Evolutionary conservation across 2,329 filamentous ascomycete genomes (phyloP), one percentile per base, ranked within the genome.

Genomic region (Lachnellula arida): DNA sequence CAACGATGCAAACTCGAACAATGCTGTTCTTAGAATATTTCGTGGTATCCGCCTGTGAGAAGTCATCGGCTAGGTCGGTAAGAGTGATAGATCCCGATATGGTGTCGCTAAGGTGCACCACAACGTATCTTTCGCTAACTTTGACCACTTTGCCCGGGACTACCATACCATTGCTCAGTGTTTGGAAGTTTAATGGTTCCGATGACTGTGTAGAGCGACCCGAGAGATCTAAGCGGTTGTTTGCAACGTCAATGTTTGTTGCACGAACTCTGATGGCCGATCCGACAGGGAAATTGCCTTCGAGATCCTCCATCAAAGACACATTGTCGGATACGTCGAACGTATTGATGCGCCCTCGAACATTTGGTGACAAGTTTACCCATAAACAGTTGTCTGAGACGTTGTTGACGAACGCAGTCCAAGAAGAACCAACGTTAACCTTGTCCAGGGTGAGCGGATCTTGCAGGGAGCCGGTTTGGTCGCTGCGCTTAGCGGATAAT

Each of bases 391-490:
- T 85, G 28, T 89, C 81, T 22, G 82, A 82, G 59, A 93, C 79
- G 68, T 97, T 97, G 78, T 97, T 99, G 69, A 99, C 84, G 68
- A 93, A 97, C 1, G 88, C 92, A 50, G 95, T 72, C 72, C 89
- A 85, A 2, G 80, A 82, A 17, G 87, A 86, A 17, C 88, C 91
- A 50, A 83, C 75, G 65, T 87, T 78, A 59, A 99, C 75, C 57
- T 89, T 82, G 25, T 89, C 85, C 34, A 97, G 75, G 7, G 84
- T 84, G 46, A 96, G 75, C 1, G 86, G 75, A 52, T 85, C 78
- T 42, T 86, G 71, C 56, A 88, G 81, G 55, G 69, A 71, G n/a
- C 75, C 70, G 12, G 71, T 71, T 40, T 80, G 67, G 55, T 77
- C 75, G 51, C 82, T 87, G 35, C 83, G 80, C 73, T 92, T 97